Conservation (phyloP, 192 early-diverging fungal genomes). For the Coemansia sp. region DNA sequence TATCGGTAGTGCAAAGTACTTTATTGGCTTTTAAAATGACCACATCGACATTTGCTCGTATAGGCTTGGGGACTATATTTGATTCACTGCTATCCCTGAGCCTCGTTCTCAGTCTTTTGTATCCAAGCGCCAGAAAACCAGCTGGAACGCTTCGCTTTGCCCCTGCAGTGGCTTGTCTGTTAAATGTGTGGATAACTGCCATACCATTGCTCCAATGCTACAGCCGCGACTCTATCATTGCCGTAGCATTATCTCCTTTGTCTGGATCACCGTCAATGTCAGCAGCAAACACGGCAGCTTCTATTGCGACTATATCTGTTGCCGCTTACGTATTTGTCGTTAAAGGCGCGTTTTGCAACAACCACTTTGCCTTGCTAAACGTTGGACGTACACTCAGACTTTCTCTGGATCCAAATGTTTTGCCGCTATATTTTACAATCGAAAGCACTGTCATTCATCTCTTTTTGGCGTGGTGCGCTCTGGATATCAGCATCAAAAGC, state of each 20-base stretch:
- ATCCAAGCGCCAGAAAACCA: neutral
- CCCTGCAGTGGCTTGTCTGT: neutral
- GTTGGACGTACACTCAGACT: neutral
- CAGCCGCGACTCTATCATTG: no score
- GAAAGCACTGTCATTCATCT: neutral
- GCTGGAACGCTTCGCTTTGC: neutral
- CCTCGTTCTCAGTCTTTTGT: neutral
- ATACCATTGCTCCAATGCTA: neutral
- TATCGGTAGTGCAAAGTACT: no score
- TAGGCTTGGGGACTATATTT: neutral
- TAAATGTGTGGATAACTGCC: neutral
- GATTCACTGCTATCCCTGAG: neutral
- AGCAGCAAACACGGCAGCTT: neutral
- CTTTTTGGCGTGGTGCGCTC: neutral
- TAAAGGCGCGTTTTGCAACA: neutral
- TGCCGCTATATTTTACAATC: neutral
- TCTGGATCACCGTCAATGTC: neutral
- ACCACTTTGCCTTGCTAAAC: neutral
- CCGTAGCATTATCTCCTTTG: neutral
- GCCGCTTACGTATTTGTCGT: neutral
- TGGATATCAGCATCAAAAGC: neutral
- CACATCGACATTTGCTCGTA: neutral
- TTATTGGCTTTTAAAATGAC: neutral
- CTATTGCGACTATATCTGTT: neutral
- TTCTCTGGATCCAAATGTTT: neutral